Evolutionary conservation across 495 filamentous ascomycete genomes (phyloP).

Genomic region (Polyplosphaeria fusca): DNA sequence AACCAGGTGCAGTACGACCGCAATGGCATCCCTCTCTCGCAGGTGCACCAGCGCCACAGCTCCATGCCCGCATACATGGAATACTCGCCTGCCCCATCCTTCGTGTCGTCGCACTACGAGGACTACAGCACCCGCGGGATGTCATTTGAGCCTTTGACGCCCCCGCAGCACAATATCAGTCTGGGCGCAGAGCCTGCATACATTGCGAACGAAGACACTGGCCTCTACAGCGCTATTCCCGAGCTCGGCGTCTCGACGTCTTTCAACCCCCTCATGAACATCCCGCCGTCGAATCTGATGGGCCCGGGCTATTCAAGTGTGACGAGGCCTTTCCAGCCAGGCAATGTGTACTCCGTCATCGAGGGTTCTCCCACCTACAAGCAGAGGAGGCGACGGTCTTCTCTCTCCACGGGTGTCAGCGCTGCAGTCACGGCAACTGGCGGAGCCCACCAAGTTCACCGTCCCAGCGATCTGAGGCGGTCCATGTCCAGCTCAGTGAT

Average conservation of each 20-base stretch:
- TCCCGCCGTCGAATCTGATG: slow-evolving; percentile 81
- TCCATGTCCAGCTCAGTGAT: slow-evolving; percentile 88
- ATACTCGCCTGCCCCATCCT: slow-evolving; percentile 95
- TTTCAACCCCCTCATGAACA: slow-evolving; percentile 82
- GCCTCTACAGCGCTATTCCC: slow-evolving; percentile 89
- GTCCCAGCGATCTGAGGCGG: slow-evolving; percentile 81
- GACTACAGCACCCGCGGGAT: slow-evolving; percentile 96
- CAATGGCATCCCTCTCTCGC: slow-evolving; percentile 78
- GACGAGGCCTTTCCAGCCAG: slow-evolving; percentile 64
- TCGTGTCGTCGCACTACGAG: slow-evolving; percentile 93
- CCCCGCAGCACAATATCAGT: slow-evolving; percentile 79
- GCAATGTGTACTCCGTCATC: slow-evolving; percentile 89
- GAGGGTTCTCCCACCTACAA: slow-evolving; percentile 99
- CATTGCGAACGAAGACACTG: slow-evolving; percentile 95
- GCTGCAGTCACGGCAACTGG: slow-evolving; percentile 56
- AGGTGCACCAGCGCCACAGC: slow-evolving; percentile 83
- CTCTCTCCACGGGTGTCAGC: slow-evolving; percentile 69
- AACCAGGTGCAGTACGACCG: slow-evolving; percentile 77
- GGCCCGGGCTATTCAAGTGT: slow-evolving; percentile 67
- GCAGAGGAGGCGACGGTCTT: slow-evolving; percentile 88
- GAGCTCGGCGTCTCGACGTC: slow-evolving; percentile 60
- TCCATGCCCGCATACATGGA: slow-evolving; percentile 98
- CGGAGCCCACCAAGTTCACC: slow-evolving; percentile 59
- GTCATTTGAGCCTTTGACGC: slow-evolving; percentile 94
- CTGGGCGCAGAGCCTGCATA: slow-evolving; percentile 87